Evolutionary conservation across 176 grass and related monocot species (phyloP), one percentile per base, ranked within the genome.

Genomic region (barley (Hordeum vulgare)): DNA sequence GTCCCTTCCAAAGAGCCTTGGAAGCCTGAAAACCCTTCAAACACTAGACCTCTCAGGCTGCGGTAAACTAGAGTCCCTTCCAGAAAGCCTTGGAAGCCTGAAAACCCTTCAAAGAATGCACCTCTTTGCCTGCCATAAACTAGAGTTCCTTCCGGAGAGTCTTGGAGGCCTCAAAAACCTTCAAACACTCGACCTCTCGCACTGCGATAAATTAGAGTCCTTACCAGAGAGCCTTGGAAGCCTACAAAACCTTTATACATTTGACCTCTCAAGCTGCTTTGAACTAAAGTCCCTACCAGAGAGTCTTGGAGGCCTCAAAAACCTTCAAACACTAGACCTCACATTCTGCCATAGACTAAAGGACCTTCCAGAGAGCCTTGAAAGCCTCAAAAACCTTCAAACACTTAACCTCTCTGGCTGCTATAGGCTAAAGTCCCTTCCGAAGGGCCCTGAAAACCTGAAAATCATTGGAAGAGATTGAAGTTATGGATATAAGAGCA

Each of bases 121-220:
- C 26, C 25, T 28, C 25, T 6, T 0, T 7, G 0, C 0, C 0
- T 62, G 60, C 11, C 0, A 1, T 1, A 2, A 5, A 26, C 9
- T 61, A 26, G 1, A 61, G 23, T 63, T 0, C 25, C 4, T 63
- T 29, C 12, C 26, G 15, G 61, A 63, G 61, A 63, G 61, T 12
- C 5, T 63, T 15, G 61, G 26, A 63, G 15, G 26, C 61, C 25
- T 63, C 11, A 1, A 63, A 29, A 29, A 63, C 26, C 61, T 64
- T 64, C 13, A 31, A 29, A 64, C 26, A 1, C 4, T 64, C 0
- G 2, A 15, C 13, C 12, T 64, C 26, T 31, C 12, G 17, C 0
- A 1, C 12, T 29, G 13, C 1, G 0, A 0, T 6, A 1, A 2
- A 28, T 10, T 29, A 14, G 4, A 5, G 11, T 28, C 26, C 12